Evolutionary conservation across 208 protist genomes (phyloP).

Genomic region (Strigomonas galati): DNA sequence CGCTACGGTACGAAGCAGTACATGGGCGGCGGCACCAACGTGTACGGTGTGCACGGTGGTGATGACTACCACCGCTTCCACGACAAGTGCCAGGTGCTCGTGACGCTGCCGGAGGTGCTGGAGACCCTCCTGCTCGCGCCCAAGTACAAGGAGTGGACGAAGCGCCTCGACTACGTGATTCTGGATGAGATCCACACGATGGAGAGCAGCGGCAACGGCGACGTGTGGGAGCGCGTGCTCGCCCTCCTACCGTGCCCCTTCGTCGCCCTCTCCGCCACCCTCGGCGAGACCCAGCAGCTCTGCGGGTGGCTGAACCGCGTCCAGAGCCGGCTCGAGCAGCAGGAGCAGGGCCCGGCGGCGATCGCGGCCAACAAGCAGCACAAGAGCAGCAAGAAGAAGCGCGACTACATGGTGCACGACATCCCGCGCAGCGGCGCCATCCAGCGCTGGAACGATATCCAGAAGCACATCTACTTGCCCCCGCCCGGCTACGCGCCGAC

Average conservation of each 20-base stretch:
- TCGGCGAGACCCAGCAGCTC: constrained; percentile 92
- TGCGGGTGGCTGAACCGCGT: constrained; percentile 89
- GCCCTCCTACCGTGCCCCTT: constrained; percentile 90
- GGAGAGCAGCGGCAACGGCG: constrained; percentile 84
- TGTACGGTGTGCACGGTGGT: constrained; percentile 86
- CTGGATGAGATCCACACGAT: constrained; percentile 96
- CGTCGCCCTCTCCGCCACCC: constrained; percentile 94
- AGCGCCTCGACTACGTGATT: constrained; percentile 93
- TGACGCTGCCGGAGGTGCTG: constrained; percentile 91
- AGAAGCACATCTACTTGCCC: constrained; percentile 88
- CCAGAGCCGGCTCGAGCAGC: constrained; percentile 52
- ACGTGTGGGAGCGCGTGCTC: constrained; percentile 93
- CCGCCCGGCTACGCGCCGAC: constrained; percentile 41
- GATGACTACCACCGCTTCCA: constrained; percentile 84
- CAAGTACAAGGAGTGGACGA: constrained; percentile 77
- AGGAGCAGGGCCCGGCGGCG: constrained; percentile 23
- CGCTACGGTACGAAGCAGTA: constrained; percentile 91
- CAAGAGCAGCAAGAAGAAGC: constrained; percentile 19
- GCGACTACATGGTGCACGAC: constrained; percentile 76
- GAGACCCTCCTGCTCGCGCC: constrained; percentile 91
- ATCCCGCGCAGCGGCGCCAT: constrained; percentile 67
- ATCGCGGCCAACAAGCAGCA: constrained; percentile 26
- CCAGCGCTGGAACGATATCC: constrained; percentile 91
- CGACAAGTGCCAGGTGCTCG: constrained; percentile 91
- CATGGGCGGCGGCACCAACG: constrained; percentile 52